Evolutionary conservation across 768 basidiomycete genomes (phyloP).

Genomic region (Agaricus sinodeliciosus): DNA sequence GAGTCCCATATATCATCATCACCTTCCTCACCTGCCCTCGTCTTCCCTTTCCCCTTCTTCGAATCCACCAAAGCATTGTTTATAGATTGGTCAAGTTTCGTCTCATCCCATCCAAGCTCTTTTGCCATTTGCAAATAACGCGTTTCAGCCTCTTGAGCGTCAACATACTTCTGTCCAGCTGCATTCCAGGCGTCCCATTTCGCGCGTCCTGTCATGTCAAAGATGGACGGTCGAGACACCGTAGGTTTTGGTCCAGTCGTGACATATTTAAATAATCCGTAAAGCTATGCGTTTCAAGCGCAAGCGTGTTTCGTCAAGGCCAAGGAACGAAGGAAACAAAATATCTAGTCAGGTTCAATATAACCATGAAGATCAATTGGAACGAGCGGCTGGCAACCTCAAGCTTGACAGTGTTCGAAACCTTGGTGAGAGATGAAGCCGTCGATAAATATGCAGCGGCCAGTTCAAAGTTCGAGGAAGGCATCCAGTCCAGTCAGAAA

Average conservation of each 20-base stretch:
- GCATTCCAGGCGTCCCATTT: constrained; percentile 85
- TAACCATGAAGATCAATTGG: constrained; percentile 9
- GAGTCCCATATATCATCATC: constrained; percentile 38
- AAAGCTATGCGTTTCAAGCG: constrained; percentile 49
- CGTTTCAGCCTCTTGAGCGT: constrained; percentile 43
- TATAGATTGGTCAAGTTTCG: neutral
- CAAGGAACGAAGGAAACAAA: constrained; percentile 3
- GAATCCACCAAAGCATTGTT: neutral
- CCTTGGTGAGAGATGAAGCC: constrained; percentile 43
- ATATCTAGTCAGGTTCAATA: constrained; percentile 6
- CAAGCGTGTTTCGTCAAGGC: constrained; percentile 15
- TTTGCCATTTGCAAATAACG: constrained; percentile 66
- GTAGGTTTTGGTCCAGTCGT: constrained; percentile 52
- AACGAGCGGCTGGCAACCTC: constrained; percentile 49
- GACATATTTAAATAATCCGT: constrained; percentile 76
- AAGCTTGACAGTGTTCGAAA: constrained; percentile 61
- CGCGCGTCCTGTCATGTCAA: constrained; percentile 73
- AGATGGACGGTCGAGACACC: constrained; percentile 60
- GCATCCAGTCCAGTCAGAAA: constrained; percentile 10
- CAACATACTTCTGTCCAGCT: constrained; percentile 40
- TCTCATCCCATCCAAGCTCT: constrained; percentile 62
- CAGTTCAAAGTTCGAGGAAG: constrained; percentile 39
- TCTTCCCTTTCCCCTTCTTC: constrained; percentile 8
- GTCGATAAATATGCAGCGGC: constrained; percentile 63
- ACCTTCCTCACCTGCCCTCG: constrained; percentile 9